Evolutionary conservation across 352 stramenopile genomes (phyloP).

Genomic region (Globisporangium camurandrum): DNA sequence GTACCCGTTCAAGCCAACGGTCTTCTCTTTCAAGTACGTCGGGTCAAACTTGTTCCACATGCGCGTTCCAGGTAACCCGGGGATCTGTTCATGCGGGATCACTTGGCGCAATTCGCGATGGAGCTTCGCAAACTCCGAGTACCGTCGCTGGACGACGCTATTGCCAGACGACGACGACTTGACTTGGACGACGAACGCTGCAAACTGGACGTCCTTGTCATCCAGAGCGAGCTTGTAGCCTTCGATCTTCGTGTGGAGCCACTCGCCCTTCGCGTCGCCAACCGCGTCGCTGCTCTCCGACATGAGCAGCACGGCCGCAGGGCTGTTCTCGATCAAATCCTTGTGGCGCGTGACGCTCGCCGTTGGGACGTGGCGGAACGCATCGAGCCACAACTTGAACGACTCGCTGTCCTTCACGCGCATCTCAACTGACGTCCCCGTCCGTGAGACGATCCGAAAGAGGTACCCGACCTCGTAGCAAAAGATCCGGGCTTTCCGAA

Average conservation of each 20-base stretch:
- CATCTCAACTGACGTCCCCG: conserved; percentile 70
- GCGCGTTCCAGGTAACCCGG: conserved; percentile 51
- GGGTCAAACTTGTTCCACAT: conserved; percentile 85
- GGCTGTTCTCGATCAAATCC: conserved; percentile 76
- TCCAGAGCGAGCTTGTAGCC: conserved; percentile 57
- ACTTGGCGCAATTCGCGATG: conserved; percentile 71
- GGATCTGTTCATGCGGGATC: conserved; percentile 74
- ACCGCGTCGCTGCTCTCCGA: conserved; percentile 21
- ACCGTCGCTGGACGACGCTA: conserved; percentile 67
- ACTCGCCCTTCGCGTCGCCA: conserved; percentile 31
- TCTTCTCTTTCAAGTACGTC: conserved; percentile 75
- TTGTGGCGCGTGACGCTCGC: conserved; percentile 60
- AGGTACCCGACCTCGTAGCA: conserved; percentile 70
- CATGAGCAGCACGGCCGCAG: conserved; percentile 68
- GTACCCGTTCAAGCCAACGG: conserved; percentile 61
- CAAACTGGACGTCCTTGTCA: conserved; percentile 66
- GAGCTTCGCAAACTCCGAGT: conserved; percentile 72
- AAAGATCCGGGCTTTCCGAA: conserved; percentile 58
- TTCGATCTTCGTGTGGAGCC: conserved; percentile 78
- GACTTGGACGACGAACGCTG: conserved; percentile 76
- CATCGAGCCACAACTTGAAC: conserved; percentile 69
- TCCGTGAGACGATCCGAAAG: conserved; percentile 65
- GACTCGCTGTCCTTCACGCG: conserved; percentile 64
- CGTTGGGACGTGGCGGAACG: conserved; percentile 46
- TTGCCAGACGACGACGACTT: conserved; percentile 50